A percentile compares a stretch with the other conserved stretches of the same genome.
Evolutionary conservation across 2,329 filamentous ascomycete genomes (phyloP).

Genomic region (Blastomyces silverae): DNA sequence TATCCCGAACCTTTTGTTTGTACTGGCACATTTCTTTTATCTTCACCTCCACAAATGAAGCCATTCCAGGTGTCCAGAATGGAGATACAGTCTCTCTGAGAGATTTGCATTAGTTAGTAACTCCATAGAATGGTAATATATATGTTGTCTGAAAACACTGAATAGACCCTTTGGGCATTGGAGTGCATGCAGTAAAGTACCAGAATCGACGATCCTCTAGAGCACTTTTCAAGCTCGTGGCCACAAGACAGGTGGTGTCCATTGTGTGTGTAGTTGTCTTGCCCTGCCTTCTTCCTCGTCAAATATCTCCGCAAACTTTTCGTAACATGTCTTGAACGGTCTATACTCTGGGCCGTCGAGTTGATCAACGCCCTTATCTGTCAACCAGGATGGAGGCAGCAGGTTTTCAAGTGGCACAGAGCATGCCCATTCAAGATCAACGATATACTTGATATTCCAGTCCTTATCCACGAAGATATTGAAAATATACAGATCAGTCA

Average conservation of each 20-base stretch:
- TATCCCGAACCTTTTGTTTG: slow-evolving; percentile 13
- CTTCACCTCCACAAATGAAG: slow-evolving; percentile 18
- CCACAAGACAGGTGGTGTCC: background rate
- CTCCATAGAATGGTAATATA: slow-evolving; percentile 12
- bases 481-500: slow-evolving; percentile 34
- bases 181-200: slow-evolving; percentile 16
- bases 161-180: slow-evolving; percentile 15
- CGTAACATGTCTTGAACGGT: slow-evolving; percentile 10
- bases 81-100: slow-evolving; percentile 6
- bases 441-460: slow-evolving; percentile 32
- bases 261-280: slow-evolving; percentile 1
- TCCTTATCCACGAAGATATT: slow-evolving; percentile 23
- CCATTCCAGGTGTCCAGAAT: slow-evolving; percentile 18
- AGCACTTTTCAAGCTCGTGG: slow-evolving; percentile 5
- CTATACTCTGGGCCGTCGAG: slow-evolving; percentile 21
- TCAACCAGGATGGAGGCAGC: slow-evolving; percentile 4
- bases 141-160: slow-evolving; percentile 13
- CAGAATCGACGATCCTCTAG: slow-evolving; percentile 16
- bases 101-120: background rate
- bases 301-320: slow-evolving; percentile 17
- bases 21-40: slow-evolving; percentile 8
- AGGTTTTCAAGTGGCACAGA: slow-evolving; percentile 28
- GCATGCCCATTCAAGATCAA: slow-evolving; percentile 35
- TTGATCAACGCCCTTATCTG: slow-evolving; percentile 19
- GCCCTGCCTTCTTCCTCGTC: slow-evolving; percentile 17